Percentiles rank a stretch among this genome's conserved stretches.
phyloP scores from a whole-genome alignment of 805 yeast genomes.

The Pichia occidentalis region DNA sequence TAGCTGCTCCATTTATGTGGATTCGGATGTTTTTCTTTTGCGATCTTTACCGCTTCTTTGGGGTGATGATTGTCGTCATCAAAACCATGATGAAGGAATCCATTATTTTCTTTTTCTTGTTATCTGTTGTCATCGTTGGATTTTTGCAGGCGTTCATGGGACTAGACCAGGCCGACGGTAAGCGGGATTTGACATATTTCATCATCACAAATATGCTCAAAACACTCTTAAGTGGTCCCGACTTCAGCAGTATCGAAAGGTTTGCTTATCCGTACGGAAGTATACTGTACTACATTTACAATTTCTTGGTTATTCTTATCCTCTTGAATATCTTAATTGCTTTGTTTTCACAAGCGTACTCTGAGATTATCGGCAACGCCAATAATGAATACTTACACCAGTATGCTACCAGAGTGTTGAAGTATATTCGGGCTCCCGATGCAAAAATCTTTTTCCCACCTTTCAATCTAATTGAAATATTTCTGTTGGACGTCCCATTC shows the following conservation, averaged over 20 bases:
- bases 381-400: conserved; percentile 80
- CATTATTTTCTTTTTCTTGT: conserved; percentile 68
- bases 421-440: conserved; percentile 86
- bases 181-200: conserved; percentile 61
- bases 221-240: conserved; percentile 70
- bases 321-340: conserved; percentile 81
- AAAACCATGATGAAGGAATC: conserved; percentile 86
- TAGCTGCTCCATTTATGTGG: conserved; percentile 88
- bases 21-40: conserved; percentile 65
- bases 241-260: conserved; percentile 58
- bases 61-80: conserved; percentile 80
- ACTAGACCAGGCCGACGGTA: conserved; percentile 82
- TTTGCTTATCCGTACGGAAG: conserved; percentile 84
- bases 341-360: conserved; percentile 76
- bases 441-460: conserved; percentile 82
- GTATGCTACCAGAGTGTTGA: conserved; percentile 75
- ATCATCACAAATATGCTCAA: conserved; percentile 60
- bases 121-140: conserved; percentile 66
- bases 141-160: conserved; percentile 85
- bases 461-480: conserved; percentile 62
- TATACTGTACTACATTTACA: conserved; percentile 68
- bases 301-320: conserved; percentile 67
- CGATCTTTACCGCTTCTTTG: conserved; percentile 77
- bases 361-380: conserved; percentile 74
- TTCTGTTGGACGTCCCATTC: conserved; percentile 41